Conservation (phyloP, 495 filamentous ascomycete genomes). For the Talaromyces ruber region DNA sequence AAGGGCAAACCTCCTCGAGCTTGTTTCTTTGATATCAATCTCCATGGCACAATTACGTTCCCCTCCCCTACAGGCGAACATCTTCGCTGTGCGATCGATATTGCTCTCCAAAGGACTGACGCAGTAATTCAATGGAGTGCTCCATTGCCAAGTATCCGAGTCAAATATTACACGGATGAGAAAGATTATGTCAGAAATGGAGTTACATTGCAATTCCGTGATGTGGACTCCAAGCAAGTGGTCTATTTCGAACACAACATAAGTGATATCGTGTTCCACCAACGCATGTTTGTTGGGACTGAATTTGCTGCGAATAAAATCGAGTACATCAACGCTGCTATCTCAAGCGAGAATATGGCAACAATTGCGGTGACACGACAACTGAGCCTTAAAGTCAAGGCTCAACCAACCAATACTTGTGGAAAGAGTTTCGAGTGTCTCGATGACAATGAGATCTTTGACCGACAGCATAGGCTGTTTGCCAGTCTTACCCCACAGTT, state of each 20-base stretch:
- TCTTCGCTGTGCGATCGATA: neutral
- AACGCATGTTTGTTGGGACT: neutral
- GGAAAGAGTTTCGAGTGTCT: neutral
- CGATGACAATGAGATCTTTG: neutral
- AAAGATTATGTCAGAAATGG: neutral
- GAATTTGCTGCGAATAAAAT: neutral
- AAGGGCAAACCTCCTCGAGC: neutral
- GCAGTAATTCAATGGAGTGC: neutral
- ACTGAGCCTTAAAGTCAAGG: neutral
- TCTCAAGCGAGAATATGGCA: neutral
- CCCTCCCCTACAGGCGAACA: neutral
- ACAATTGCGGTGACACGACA: neutral
- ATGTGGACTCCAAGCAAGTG: neutral
- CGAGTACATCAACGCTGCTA: neutral
- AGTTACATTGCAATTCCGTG: neutral
- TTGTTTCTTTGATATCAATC: neutral
- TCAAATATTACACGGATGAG: neutral
- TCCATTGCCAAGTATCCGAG: neutral
- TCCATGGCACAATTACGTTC: neutral
- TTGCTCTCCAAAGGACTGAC: neutral
- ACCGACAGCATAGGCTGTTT: neutral
- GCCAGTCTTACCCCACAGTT: neutral
- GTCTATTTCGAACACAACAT: neutral
- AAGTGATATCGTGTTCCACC: neutral
- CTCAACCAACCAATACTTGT: neutral